Evolutionary conservation across 2,329 filamentous ascomycete species (phyloP).

Genomic region (Microthyrium microscopicum): DNA sequence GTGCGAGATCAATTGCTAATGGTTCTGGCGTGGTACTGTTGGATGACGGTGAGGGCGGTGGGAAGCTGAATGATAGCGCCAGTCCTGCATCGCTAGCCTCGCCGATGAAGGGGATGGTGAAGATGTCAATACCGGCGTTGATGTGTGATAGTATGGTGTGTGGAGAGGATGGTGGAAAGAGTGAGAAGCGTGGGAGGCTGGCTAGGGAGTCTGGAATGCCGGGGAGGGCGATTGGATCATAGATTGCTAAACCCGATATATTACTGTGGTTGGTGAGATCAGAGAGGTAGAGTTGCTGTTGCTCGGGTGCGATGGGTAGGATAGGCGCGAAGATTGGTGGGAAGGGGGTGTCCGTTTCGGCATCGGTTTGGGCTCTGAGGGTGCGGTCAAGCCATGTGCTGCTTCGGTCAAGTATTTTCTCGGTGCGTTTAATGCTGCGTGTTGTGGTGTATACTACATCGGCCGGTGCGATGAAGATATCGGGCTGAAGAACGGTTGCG

Average conservation of each 20-base stretch:
- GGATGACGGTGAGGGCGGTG: constrained; percentile 20
- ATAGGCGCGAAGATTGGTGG: constrained; percentile 41
- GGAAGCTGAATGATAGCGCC: constrained; percentile 65
- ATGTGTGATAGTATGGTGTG: constrained; percentile 65
- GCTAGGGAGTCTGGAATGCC: constrained; percentile 46
- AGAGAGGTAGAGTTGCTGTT: constrained; percentile 67
- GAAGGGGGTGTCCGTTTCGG: constrained; percentile 11
- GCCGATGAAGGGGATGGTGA: constrained; percentile 61
- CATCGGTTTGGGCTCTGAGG: constrained; percentile 27
- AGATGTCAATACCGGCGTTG: constrained; percentile 60
- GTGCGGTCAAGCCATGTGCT: constrained; percentile 65
- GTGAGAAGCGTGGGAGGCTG: constrained; percentile 54
- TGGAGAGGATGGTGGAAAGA: constrained; percentile 53
- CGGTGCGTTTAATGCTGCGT: constrained; percentile 53
- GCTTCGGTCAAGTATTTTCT: constrained; percentile 74
- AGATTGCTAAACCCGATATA: constrained; percentile 59
- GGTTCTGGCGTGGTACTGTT: constrained; percentile 19
- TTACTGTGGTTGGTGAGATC: constrained; percentile 46
- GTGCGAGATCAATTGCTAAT: constrained; percentile 56
- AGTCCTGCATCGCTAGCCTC: constrained; percentile 68
- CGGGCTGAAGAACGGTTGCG: constrained; percentile 50
- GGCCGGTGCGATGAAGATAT: constrained; percentile 63
- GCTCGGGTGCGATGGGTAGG: constrained; percentile 55
- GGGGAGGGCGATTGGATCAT: constrained; percentile 52
- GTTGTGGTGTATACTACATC: constrained; percentile 43